Base-by-base conservation (phyloP, 768 basidiomycete genomes). In the Fistulinella prunicolor region DNA sequence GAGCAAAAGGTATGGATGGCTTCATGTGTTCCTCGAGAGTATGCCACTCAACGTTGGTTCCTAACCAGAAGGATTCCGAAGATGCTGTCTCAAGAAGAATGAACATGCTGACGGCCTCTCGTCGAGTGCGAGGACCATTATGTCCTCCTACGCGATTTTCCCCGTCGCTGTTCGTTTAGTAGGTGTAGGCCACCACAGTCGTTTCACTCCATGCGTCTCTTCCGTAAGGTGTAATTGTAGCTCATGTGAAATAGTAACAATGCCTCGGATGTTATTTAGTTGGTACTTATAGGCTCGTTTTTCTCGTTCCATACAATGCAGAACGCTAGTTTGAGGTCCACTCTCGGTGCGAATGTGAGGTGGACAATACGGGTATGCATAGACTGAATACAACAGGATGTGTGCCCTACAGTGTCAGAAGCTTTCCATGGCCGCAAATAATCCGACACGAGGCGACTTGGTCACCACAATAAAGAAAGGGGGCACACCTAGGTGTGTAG, bases 1-100 rank as follows among this genome's bases (percentile, higher is more conserved):
- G 36, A 16, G 39, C 35, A 8, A 19, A 48, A 47, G 36, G 55
- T 57, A 22, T 52, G 41, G 17, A 6, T 21, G 2, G 9, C 32
- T n/a, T 40, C 5, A 12, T 9, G 39, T 16, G 17, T 29, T 21
- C 8, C 12, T 24, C 3, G 29, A 34, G 29, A 10, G 10, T 14
- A n/a, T 34, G 4, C 8, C 30, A 5, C 30, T 54, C 17, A 32
- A 53, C 34, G 41, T 13, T 19, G 30, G 9, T 29, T 28, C 6
- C 17, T 13, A 13, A 24, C 14, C n/a, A 9, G 12, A 46, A 46
- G 47, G 42, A 41, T 23, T 14, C 41, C 8, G 34, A 26, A 19
- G 23, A 42, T 35, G 8, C n/a, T 23, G 30, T 21, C 36, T 34
- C 21, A 10, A 39, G 24, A 23, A 17, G 13, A 22, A 20, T 12